Conservation (phyloP, 2,329 filamentous ascomycete genomes). For the Ceratocystis smalleyi region DNA sequence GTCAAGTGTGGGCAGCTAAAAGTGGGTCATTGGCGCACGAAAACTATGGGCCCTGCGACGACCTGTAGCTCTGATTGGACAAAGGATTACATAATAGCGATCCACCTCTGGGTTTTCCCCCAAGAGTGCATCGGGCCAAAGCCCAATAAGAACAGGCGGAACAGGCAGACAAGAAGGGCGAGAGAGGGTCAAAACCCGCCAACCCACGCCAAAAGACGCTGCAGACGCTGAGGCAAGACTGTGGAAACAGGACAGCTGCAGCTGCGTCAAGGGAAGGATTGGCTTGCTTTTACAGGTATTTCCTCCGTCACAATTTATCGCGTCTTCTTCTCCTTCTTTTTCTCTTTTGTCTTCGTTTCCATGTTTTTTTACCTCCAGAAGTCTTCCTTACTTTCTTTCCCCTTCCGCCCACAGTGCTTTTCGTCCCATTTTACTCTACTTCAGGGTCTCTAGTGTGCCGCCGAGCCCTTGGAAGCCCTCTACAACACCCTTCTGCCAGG, state of each 20-base stretch:
- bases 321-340: background rate
- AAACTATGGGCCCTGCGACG: constrained; percentile 8
- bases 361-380: background rate
- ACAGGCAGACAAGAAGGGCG: background rate
- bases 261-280: background rate
- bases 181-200: background rate
- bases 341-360: background rate
- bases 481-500: background rate
- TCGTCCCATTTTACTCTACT: background rate
- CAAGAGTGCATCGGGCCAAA: constrained; percentile 4
- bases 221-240: too few relatives aligned
- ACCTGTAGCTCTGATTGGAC: constrained; percentile 6
- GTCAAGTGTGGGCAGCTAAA: constrained; percentile 14
- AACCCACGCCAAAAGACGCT: too few relatives aligned
- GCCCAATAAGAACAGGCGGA: constrained; percentile 2
- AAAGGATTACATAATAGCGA: constrained; percentile 3
- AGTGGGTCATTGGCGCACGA: constrained; percentile 15
- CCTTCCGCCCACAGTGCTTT: background rate
- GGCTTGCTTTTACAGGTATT: background rate
- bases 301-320: background rate
- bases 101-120: constrained; percentile 3
- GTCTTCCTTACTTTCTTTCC: background rate
- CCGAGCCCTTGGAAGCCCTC: background rate
- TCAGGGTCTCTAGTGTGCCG: background rate
- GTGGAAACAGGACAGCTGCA: too few relatives aligned